Evolutionary conservation across 495 filamentous ascomycete species (phyloP).

Genomic region (Aspergillus hancockii): DNA sequence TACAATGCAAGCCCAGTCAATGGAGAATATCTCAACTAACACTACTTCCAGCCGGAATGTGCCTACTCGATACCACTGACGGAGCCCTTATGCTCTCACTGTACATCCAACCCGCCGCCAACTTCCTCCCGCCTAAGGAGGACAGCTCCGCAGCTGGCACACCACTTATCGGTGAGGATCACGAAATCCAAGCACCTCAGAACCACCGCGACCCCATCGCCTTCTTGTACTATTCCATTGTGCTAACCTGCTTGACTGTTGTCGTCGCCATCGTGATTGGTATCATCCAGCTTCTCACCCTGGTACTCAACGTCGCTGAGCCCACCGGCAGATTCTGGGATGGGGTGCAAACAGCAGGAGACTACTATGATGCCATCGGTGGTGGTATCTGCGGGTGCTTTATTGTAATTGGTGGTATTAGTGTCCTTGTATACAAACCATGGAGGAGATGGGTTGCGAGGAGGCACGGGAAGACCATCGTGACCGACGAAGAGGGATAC

Average conservation of each 20-base stretch:
- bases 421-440: conserved; percentile 71
- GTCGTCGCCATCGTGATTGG: conserved; percentile 84
- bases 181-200: conserved; percentile 29
- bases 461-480: conserved; percentile 34
- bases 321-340: conserved; percentile 83
- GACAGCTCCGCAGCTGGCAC: conserved; percentile 18
- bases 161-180: conserved; percentile 18
- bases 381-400: conserved; percentile 84
- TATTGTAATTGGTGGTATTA: conserved; percentile 69
- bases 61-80: conserved; percentile 84
- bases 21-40: not conserved
- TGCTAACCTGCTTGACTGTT: conserved; percentile 84
- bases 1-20: not conserved
- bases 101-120: conserved; percentile 66
- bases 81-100: conserved; percentile 94
- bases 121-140: conserved; percentile 44
- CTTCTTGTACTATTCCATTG: conserved; percentile 91
- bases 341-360: conserved; percentile 70
- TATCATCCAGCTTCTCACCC: conserved; percentile 75
- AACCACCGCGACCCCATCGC: conserved; percentile 73
- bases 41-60: conserved; percentile 70
- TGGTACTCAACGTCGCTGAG: conserved; percentile 72
- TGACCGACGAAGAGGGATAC: conserved; percentile 25
- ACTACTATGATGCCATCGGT: conserved; percentile 86
- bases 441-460: conserved; percentile 68